A percentile compares a stretch with the other conserved stretches of the same genome.
Evolutionary conservation across 164 flowering plant species (phyloP).

Genomic region (Vitis amurensis): DNA sequence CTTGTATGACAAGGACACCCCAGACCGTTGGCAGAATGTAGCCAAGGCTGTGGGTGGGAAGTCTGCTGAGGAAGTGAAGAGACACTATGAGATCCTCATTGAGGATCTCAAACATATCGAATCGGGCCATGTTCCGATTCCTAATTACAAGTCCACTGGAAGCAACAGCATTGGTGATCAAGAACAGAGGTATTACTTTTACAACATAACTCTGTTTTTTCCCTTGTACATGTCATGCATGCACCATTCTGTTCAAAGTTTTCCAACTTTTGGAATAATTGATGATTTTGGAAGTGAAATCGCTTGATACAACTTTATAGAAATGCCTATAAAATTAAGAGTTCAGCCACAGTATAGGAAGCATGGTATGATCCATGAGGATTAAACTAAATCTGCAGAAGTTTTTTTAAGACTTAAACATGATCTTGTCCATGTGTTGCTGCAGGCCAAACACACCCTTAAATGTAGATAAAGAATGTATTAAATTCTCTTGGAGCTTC

Average conservation of each 20-base stretch:
- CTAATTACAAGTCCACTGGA: conserved; percentile 23
- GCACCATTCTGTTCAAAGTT: neutral
- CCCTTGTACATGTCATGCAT: neutral
- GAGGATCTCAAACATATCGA: conserved; percentile 41
- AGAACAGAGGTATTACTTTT: conserved; percentile 10
- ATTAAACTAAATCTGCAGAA: too few species aligned
- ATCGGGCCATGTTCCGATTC: conserved; percentile 36
- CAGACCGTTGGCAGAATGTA: conserved; percentile 46
- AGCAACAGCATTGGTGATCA: conserved; percentile 5
- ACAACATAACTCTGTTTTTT: neutral
- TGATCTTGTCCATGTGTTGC: too few species aligned
- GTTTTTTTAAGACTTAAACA: too few species aligned
- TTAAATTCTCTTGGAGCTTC: neutral
- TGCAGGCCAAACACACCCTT: too few species aligned
- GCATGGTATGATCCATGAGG: too few species aligned
- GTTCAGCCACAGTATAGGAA: too few species aligned
- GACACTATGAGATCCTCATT: conserved; percentile 37
- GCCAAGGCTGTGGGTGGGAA: conserved; percentile 45
- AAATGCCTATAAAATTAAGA: too few species aligned
- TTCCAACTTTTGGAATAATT: too few species aligned
- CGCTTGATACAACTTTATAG: too few species aligned
- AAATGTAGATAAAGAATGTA: too few species aligned
- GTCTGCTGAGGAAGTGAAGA: conserved; percentile 40
- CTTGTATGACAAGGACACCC: conserved; percentile 42
- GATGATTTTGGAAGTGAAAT: too few species aligned